Evolutionary conservation across 1,284 basidiomycete genomes (phyloP), one percentile per base, ranked within the genome.

Genomic region (Singerocomus inundabilis): DNA sequence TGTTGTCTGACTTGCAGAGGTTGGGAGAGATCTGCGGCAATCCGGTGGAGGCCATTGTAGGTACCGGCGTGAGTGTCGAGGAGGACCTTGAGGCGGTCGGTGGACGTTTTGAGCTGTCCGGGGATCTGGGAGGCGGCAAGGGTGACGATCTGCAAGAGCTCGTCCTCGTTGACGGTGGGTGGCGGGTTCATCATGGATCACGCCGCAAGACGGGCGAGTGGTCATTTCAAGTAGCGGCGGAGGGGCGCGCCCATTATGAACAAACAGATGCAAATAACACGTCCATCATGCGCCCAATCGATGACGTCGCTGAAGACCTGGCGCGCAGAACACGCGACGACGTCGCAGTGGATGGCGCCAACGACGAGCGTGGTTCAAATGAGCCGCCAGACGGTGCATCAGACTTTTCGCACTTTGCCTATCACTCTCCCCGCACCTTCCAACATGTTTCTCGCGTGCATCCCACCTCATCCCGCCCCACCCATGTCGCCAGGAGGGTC

Each of bases 61-160:
- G 82, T 78, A 37, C 88, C 88, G 44, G 80, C 72, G 36, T 71
- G 80, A 29, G 61, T 78, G 44, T 83, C 79, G 15, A 87, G 68
- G 65, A 89, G 73, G 56, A 78, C 66, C 59, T 87, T 87, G 52
- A 91, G 75, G 32, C 82, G 78, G 52, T 78, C 72, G 10, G 81
- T 74, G 10, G 85, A 85, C 7, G 73, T 66, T 57, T 80, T 78
- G 37, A 90, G 67, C 47, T 75, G 74, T 21, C 69, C 66, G 35
- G 84, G 80, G 63, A 86, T 78, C 70, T 89, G 85, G 5, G 88
- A 88, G 8, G 81, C 78, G n/a, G 86, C 83, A 36, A 76, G 80
- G 21, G 73, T 72, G 44, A 91, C 71, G 38, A 83, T 79, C 55
- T 82, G 72, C 64, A 80, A 83, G 25, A 91, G 71, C 59, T 89